Conservation (phyloP, 805 yeast genomes). For the Nakazawaea wyomingensis region DNA sequence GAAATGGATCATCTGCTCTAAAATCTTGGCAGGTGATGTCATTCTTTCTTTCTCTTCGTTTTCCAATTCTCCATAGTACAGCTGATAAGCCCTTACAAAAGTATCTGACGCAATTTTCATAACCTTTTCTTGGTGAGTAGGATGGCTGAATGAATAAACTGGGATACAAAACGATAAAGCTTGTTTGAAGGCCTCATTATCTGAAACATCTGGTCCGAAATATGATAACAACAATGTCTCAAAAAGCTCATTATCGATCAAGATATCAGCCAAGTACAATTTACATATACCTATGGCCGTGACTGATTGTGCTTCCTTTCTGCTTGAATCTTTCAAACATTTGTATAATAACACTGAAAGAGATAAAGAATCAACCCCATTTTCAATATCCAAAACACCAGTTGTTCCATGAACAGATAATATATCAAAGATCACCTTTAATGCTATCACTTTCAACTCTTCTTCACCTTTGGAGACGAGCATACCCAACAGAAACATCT, state of each 20-base stretch:
- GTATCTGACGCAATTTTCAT: slow-evolving; percentile 64
- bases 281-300: slow-evolving; percentile 88
- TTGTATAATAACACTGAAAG: slow-evolving; percentile 67
- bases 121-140: slow-evolving; percentile 62
- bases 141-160: slow-evolving; percentile 75
- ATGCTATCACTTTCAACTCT: slow-evolving; percentile 52
- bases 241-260: slow-evolving; percentile 64
- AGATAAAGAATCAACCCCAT: slow-evolving; percentile 59
- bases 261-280: slow-evolving; percentile 69
- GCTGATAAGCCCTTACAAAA: slow-evolving; percentile 47
- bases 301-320: slow-evolving; percentile 66
- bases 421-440: slow-evolving; percentile 72
- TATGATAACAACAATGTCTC: slow-evolving; percentile 69
- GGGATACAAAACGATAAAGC: slow-evolving; percentile 85
- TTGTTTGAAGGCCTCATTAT: slow-evolving; percentile 67
- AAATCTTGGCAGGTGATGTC: slow-evolving; percentile 44
- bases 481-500: slow-evolving; percentile 60
- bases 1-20: slow-evolving; percentile 78
- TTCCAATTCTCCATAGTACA: slow-evolving; percentile 29
- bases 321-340: slow-evolving; percentile 48
- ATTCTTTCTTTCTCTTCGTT: slow-evolving; percentile 24
- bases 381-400: slow-evolving; percentile 43
- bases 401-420: slow-evolving; percentile 70
- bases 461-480: slow-evolving; percentile 66
- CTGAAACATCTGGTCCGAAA: slow-evolving; percentile 61